These are phyloP conservation scores for Lentithecium fluviatile DNA, from an alignment of 495 filamentous ascomycete species.

Conservation along the genomic window DNA sequence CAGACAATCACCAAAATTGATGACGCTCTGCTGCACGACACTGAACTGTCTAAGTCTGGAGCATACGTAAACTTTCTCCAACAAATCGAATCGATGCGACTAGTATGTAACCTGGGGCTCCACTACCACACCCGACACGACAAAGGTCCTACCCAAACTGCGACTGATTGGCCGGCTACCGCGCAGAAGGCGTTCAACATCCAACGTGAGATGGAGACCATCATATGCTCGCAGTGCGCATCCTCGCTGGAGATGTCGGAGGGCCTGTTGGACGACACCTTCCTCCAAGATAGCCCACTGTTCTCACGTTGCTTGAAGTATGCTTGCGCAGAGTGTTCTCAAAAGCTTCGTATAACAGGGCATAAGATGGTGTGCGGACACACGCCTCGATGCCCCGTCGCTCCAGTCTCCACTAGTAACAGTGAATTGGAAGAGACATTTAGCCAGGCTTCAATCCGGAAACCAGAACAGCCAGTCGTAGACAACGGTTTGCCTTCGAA, in stretches of 20 bases:
- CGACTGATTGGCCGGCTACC: background rate
- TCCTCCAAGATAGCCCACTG: background rate
- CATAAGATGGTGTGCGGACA: conserved; percentile 6
- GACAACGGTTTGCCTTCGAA: conserved; percentile 8
- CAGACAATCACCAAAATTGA: conserved; percentile 7
- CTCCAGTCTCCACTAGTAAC: conserved; percentile 7
- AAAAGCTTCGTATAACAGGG: background rate
- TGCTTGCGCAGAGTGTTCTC: conserved; percentile 8
- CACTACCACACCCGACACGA: background rate
- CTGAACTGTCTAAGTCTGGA: background rate
- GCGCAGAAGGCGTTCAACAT: conserved; percentile 16
- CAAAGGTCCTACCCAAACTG: background rate
- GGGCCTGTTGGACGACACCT: background rate
- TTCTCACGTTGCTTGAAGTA: conserved; percentile 14
- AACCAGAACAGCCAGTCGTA: background rate
- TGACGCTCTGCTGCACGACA: conserved; percentile 3
- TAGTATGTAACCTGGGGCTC: conserved; percentile 20
- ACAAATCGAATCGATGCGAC: conserved; percentile 16
- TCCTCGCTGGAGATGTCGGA: conserved; percentile 2
- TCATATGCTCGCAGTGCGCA: conserved; percentile 12
- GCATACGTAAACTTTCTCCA: conserved; percentile 13
- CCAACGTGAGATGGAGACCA: background rate
- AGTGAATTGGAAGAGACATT: conserved; percentile 1
- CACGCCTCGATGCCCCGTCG: conserved; percentile 3
- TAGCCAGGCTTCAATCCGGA: background rate